A percentile compares a stretch with the other conserved stretches of the same genome.
These are phyloP conservation scores for Sporothrix brunneoviolacea DNA, from an alignment of 2,329 filamentous ascomycete species.

Conservation along the genomic window DNA sequence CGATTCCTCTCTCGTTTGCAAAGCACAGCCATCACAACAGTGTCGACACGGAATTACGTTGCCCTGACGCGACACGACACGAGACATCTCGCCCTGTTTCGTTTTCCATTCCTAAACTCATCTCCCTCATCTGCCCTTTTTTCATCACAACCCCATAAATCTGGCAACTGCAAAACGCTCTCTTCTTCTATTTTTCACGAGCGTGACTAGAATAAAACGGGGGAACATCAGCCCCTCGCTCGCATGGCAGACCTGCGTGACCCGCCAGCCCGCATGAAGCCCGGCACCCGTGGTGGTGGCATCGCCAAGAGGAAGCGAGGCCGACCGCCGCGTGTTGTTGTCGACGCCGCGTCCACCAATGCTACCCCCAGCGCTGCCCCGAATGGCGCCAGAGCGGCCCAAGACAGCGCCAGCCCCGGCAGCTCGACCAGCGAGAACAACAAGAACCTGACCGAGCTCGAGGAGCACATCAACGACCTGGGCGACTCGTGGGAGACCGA, in stretches of 20 bases:
- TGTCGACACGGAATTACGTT: conserved; percentile 5
- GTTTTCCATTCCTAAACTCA: not conserved
- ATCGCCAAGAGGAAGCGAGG: conserved; percentile 13
- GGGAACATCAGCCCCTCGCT: too few species aligned
- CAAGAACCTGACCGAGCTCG: conserved; percentile 34
- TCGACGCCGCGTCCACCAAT: not conserved
- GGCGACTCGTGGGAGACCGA: conserved; percentile 56
- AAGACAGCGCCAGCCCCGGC: not conserved
- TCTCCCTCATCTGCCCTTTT: not conserved
- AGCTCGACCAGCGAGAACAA: conserved; percentile 6
- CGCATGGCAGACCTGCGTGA: conserved; percentile 1
- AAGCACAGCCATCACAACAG: conserved; percentile 2
- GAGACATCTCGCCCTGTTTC: not conserved
- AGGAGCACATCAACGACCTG: conserved; percentile 45
- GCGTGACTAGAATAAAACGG: too few species aligned
- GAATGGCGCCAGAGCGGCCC: not conserved
- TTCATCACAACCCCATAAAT: not conserved
- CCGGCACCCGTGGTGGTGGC: not conserved
- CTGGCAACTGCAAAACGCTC: not conserved
- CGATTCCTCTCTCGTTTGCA: not conserved
- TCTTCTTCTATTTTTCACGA: not conserved
- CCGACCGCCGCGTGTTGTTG: conserved; percentile 8
- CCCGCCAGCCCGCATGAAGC: not conserved
- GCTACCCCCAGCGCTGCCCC: too few species aligned
- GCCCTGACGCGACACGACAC: conserved; percentile 12